Conservation (phyloP, 495 filamentous ascomycete species). For the Emericellopsis terricola region DNA sequence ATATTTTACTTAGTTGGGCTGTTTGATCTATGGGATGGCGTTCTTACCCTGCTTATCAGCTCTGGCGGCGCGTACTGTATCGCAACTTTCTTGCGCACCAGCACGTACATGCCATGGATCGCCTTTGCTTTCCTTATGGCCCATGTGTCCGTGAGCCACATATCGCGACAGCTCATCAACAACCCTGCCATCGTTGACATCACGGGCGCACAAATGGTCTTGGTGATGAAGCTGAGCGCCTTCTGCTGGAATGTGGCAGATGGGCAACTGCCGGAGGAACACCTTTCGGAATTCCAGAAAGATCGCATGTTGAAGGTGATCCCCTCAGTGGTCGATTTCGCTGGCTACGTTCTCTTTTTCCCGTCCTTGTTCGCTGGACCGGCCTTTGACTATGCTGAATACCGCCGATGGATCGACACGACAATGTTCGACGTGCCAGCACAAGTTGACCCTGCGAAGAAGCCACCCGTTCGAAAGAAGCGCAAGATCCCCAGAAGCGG, state of each 20-base stretch:
- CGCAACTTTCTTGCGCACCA: constrained; percentile 56
- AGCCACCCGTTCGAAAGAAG: constrained; percentile 74
- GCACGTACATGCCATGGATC: constrained; percentile 97
- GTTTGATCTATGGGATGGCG: constrained; percentile 85
- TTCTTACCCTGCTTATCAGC: constrained; percentile 62
- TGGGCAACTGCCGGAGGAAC: constrained; percentile 56
- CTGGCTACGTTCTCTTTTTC: constrained; percentile 88
- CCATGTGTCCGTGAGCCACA: constrained; percentile 83
- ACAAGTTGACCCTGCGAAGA: constrained; percentile 58
- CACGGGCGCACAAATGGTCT: constrained; percentile 92
- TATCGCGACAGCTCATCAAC: constrained; percentile 55
- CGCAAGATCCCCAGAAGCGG: constrained; percentile 86
- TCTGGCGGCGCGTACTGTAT: constrained; percentile 68
- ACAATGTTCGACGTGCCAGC: constrained; percentile 82
- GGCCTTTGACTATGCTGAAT: constrained; percentile 86
- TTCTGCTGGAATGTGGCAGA: constrained; percentile 98
- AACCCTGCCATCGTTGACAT: constrained; percentile 59
- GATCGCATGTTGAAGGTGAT: constrained; percentile 59
- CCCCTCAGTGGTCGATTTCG: constrained; percentile 59
- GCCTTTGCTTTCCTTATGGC: constrained; percentile 89
- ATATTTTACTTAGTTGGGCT: constrained; percentile 86
- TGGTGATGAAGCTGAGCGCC: constrained; percentile 93
- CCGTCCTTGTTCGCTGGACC: constrained; percentile 75
- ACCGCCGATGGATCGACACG: constrained; percentile 79
- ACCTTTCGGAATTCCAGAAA: constrained; percentile 72